phyloP scores from a whole-genome alignment of 331 rosid genomes.

The Malus hybrid region DNA sequence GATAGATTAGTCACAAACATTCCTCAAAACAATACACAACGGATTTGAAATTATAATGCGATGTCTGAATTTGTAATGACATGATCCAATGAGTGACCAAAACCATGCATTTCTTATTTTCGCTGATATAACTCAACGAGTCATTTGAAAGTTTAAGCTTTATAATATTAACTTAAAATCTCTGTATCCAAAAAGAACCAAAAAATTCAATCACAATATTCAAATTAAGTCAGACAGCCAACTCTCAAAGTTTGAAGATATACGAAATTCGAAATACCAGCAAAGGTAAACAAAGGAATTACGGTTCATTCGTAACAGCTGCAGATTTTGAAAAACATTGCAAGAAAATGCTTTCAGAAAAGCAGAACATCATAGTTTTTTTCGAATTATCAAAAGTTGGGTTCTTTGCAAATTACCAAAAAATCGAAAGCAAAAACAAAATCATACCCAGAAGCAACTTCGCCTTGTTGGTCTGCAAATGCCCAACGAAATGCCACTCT shows the following conservation, averaged over 20 bases:
- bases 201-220: background rate
- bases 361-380: background rate
- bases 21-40: background rate
- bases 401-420: background rate
- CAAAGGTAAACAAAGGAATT: no score
- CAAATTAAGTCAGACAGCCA: background rate
- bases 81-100: no score
- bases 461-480: conserved; percentile 88
- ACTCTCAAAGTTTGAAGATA: background rate
- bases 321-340: no score
- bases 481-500: conserved; percentile 86
- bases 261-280: background rate
- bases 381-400: background rate
- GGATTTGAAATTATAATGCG: no score
- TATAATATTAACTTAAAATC: background rate
- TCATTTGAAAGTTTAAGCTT: no score
- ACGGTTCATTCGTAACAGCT: no score
- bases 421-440: background rate
- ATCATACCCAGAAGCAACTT: conserved; percentile 70
- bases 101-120: no score
- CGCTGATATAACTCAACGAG: no score
- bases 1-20: no score
- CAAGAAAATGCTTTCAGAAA: no score
- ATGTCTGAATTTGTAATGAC: no score
- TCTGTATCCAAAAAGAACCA: no score